Percentiles rank a stretch among this genome's conserved stretches.
phyloP scores from a whole-genome alignment of 352 stramenopile species.

The Detonula confervacea region DNA sequence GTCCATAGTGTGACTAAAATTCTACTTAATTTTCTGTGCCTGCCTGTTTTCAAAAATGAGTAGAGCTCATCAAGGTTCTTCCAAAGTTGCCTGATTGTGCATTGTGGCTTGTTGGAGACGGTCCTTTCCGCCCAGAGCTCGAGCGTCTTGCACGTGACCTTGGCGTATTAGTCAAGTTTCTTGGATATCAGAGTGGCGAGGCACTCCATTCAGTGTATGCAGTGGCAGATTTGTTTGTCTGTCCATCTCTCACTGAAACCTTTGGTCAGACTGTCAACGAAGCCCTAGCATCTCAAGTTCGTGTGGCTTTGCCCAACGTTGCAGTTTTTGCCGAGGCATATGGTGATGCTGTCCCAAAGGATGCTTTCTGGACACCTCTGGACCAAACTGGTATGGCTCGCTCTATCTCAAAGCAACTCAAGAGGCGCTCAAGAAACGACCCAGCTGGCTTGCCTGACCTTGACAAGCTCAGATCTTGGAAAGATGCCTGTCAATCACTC shows the following conservation, averaged over 20 bases:
- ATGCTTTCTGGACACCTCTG: constrained; percentile 62
- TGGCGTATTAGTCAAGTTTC: constrained; percentile 54
- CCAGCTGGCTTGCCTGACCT: constrained; percentile 37
- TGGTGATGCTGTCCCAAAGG: constrained; percentile 42
- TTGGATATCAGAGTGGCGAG: constrained; percentile 61
- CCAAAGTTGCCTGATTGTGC: constrained; percentile 41
- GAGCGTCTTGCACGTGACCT: constrained; percentile 46
- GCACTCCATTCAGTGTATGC: constrained; percentile 59
- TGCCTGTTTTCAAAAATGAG: not conserved
- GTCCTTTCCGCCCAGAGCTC: constrained; percentile 40
- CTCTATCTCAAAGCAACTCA: constrained; percentile 50
- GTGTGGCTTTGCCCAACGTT: constrained; percentile 53
- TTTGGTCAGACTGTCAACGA: constrained; percentile 75
- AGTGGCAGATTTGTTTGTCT: constrained; percentile 62
- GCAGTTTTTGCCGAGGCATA: constrained; percentile 63
- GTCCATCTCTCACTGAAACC: constrained; percentile 60
- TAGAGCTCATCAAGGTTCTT: constrained; percentile 53
- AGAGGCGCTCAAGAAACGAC: constrained; percentile 33
- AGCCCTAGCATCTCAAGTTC: constrained; percentile 54
- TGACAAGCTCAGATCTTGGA: constrained; percentile 52
- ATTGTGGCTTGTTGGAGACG: constrained; percentile 64
- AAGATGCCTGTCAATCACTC: constrained; percentile 41
- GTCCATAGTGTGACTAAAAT: not conserved
- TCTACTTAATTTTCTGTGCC: not conserved
- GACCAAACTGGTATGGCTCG: constrained; percentile 38